Evolutionary conservation across 495 filamentous ascomycete genomes (phyloP).

Genomic region (Penicillium nucicola): DNA sequence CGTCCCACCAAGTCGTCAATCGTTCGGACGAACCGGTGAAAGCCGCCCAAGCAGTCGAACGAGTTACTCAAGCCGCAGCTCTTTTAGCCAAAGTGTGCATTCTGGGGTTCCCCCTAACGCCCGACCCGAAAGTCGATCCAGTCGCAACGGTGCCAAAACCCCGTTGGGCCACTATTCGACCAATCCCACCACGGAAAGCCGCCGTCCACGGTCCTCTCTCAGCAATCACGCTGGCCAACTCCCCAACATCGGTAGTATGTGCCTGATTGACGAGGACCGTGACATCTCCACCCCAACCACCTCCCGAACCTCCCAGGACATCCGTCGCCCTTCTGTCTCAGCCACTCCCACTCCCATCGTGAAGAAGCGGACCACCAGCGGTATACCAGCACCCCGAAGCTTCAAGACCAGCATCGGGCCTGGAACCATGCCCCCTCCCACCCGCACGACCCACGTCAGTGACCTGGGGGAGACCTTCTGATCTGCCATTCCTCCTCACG

Average conservation of each 20-base stretch:
- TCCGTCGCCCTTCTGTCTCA: constrained; percentile 38
- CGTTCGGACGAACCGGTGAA: constrained; percentile 45
- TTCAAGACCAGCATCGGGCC: constrained; percentile 47
- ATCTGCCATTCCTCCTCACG: background rate
- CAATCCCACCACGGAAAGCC: constrained; percentile 42
- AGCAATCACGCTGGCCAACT: constrained; percentile 40
- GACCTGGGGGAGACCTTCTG: constrained; percentile 69
- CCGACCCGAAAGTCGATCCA: constrained; percentile 67
- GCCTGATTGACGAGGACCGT: constrained; percentile 42
- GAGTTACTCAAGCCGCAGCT: constrained; percentile 42
- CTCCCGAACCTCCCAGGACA: constrained; percentile 22
- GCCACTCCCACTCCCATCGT: constrained; percentile 23
- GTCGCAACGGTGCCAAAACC: constrained; percentile 62
- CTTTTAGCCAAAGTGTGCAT: constrained; percentile 42
- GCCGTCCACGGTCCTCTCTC: constrained; percentile 46
- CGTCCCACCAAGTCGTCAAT: constrained; percentile 44
- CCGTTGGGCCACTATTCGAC: constrained; percentile 52
- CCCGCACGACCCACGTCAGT: constrained; percentile 47
- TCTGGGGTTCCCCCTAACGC: constrained; percentile 24
- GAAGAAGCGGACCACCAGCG: constrained; percentile 53
- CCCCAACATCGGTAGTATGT: constrained; percentile 35
- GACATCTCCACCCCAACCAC: constrained; percentile 37
- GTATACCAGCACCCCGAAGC: constrained; percentile 52
- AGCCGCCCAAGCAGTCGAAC: constrained; percentile 48
- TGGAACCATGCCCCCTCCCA: constrained; percentile 53